Percentiles rank a stretch among this genome's conserved stretches.
phyloP scores from a whole-genome alignment of 2,329 filamentous ascomycete genomes.

The Paracamarosporium sp. region DNA sequence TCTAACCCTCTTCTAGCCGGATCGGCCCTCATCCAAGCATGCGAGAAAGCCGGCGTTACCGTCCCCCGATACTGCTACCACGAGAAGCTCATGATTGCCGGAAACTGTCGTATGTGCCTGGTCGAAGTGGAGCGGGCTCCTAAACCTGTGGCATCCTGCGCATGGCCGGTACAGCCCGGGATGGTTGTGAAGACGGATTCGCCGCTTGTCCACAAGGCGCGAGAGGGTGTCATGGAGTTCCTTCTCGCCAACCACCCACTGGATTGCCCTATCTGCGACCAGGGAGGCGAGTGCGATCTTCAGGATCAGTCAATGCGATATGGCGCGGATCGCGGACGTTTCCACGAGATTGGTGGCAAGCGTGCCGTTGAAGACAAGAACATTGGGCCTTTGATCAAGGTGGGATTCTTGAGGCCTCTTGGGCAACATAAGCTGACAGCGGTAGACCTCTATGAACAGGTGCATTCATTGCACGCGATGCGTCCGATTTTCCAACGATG shows the following conservation, averaged over 20 bases:
- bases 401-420: slow-evolving; percentile 24
- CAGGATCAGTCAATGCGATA: slow-evolving; percentile 99
- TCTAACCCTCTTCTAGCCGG: slow-evolving; percentile 69
- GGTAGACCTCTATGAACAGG: slow-evolving; percentile 93
- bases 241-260: slow-evolving; percentile 94
- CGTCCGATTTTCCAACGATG: slow-evolving; percentile 95
- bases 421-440: slow-evolving; percentile 30
- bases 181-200: slow-evolving; percentile 99
- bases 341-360: slow-evolving; percentile 95
- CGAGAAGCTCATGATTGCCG: slow-evolving; percentile 99
- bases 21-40: slow-evolving; percentile 96
- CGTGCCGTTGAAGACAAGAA: slow-evolving; percentile 99
- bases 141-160: slow-evolving; percentile 97
- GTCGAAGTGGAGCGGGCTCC: slow-evolving; percentile 97
- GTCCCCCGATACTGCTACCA: slow-evolving; percentile 99
- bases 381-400: slow-evolving; percentile 93
- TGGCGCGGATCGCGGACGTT: slow-evolving; percentile 91
- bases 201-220: slow-evolving; percentile 92
- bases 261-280: slow-evolving; percentile 97
- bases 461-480: slow-evolving; percentile 99
- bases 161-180: slow-evolving; percentile 96
- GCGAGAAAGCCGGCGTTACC: slow-evolving; percentile 93
- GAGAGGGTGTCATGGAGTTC: slow-evolving; percentile 99
- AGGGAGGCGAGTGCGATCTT: slow-evolving; percentile 98
- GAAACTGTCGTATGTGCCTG: slow-evolving; percentile 99